Percentiles rank a stretch among this genome's conserved stretches.
Conservation (phyloP, 2,329 filamentous ascomycete species). For the Sphaerulina vaccinii region DNA sequence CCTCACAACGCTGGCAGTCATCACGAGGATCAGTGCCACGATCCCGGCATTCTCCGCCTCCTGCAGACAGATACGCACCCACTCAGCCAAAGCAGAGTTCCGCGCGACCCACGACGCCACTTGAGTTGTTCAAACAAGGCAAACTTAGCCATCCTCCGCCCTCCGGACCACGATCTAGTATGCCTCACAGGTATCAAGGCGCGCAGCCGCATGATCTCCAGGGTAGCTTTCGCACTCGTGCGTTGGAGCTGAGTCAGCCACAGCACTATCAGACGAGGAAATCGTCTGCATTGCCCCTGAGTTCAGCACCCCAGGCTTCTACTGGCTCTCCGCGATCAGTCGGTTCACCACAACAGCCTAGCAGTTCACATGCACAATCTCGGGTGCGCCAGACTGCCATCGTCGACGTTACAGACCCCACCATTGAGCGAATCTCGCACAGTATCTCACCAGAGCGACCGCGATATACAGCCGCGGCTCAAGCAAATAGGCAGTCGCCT, state of each 20-base stretch:
- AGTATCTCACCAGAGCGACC: neutral
- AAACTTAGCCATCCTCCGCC: neutral
- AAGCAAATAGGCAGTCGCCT: neutral
- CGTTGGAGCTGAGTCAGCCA: neutral
- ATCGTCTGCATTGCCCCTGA: too few relatives aligned
- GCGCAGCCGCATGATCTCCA: neutral
- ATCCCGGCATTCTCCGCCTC: neutral
- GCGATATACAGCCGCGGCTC: neutral
- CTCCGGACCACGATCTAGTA: neutral
- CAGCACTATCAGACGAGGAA: neutral
- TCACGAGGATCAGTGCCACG: neutral
- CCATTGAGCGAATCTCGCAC: neutral
- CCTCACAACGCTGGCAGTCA: neutral
- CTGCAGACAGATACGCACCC: neutral
- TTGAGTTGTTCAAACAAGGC: neutral
- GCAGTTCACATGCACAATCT: neutral
- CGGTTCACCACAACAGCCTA: neutral
- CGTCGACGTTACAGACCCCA: neutral
- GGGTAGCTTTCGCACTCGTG: neutral
- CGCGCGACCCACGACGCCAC: neutral
- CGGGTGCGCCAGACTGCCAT: neutral
- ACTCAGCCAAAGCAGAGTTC: neutral
- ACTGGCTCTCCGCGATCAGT: too few relatives aligned
- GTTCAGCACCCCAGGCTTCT: too few relatives aligned
- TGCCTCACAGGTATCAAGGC: neutral